Percentiles rank a stretch among this genome's conserved stretches.
Conservation (phyloP, 1,139 yeast genomes). For the Suhomyces coccinellae region DNA sequence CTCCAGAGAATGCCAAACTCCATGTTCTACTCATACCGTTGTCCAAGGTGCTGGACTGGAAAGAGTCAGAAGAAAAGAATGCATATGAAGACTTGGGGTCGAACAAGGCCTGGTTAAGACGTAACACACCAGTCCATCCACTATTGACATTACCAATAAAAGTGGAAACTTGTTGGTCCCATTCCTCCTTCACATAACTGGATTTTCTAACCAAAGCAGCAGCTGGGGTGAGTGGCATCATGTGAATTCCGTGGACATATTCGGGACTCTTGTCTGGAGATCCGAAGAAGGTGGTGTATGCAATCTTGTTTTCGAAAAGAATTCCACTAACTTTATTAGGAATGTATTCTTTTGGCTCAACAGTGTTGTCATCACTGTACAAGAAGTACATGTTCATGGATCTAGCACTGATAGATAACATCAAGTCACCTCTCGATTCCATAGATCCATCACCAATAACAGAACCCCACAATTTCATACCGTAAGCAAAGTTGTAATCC, state of each 20-base stretch:
- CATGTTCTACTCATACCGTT: conserved; percentile 90
- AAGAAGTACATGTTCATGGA: conserved; percentile 65
- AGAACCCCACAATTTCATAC: conserved; percentile 79
- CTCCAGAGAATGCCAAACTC: conserved; percentile 65
- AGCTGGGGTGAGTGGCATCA: conserved; percentile 86
- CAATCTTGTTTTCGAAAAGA: conserved; percentile 81
- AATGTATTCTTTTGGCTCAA: conserved; percentile 57
- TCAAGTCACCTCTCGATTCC: conserved; percentile 76
- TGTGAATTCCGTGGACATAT: conserved; percentile 94
- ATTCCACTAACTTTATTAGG: conserved; percentile 76
- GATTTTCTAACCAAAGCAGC: conserved; percentile 74
- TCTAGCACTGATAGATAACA: conserved; percentile 64
- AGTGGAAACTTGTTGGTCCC: conserved; percentile 55
- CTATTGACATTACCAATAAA: conserved; percentile 58
- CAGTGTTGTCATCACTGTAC: conserved; percentile 54
- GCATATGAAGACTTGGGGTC: conserved; percentile 67
- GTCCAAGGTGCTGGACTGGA: conserved; percentile 61
- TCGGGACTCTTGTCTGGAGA: conserved; percentile 45
- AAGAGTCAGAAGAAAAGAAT: conserved; percentile 60
- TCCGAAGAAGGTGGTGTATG: conserved; percentile 91
- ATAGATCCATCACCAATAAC: conserved; percentile 69
- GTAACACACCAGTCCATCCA: conserved; percentile 89
- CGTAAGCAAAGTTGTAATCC: conserved; percentile 79
- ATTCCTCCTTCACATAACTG: conserved; percentile 74
- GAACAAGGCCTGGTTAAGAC: conserved; percentile 73